Evolutionary conservation across 2,329 filamentous ascomycete genomes (phyloP), one percentile per base, ranked within the genome.

Genomic region (Botrytis porri): DNA sequence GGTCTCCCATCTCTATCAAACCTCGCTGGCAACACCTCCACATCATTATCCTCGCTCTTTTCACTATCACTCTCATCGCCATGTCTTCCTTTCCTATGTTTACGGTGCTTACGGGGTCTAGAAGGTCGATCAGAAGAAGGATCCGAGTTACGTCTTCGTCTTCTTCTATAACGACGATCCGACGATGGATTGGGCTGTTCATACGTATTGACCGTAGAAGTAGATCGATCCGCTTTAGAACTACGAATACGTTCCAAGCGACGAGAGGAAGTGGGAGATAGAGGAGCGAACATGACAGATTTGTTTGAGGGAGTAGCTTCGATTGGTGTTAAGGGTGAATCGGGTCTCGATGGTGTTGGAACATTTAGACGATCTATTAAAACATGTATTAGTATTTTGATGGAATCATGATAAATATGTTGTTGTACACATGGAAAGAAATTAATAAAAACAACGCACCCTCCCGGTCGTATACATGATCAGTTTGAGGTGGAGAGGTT

Each of bases 201-300:
- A 16, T 71, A 74, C 7, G 66, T 54, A 41, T 73, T 48, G 12
- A 73, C 51, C n/a, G 70, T 66, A 9, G 60, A 65, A 4, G 70
- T 54, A 5, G 70, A 71, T 54, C 45, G 60, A 14, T 57, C 61
- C 8, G 70, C 70, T 43, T 71, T 71, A 5, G 70, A 63, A 66
- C 22, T 71, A 20, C 45, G 70, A 22, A 71, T 71, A 57, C 60
- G 60, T 71, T 71, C 70, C 45, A 71, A 59, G 20, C 70, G 70
- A 16, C 75, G 76, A 12, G 77, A 77, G 37, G 78, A 80, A 20
- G 75, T 77, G 25, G 79, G 79, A 3, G 79, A 80, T 12, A 81
- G 75, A 22, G 79, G 79, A 22, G 77, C 78, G 67, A 81, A 81
- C 32, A 75, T 77, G 60, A 81, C 80, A 39, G 79, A 80, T 75